Percentiles rank a stretch among this genome's conserved stretches.
Evolutionary conservation across 257 asterid species (phyloP).

Genomic region (Nicotiana tabacum): DNA sequence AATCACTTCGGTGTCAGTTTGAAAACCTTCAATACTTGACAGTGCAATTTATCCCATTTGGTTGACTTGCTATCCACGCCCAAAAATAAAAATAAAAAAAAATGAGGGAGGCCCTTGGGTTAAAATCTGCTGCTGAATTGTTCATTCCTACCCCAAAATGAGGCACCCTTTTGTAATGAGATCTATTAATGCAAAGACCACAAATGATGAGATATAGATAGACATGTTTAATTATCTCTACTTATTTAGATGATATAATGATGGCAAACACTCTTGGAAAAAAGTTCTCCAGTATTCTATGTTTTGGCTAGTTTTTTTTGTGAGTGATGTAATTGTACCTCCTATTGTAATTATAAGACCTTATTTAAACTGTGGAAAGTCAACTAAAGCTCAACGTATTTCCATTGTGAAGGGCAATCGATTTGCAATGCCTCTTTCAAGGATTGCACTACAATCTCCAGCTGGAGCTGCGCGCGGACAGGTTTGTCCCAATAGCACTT

Average conservation of each 20-base stretch:
- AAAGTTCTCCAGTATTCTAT: neutral
- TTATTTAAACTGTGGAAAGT: neutral
- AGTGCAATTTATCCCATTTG: neutral
- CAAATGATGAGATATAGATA: neutral
- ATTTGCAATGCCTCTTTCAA: constrained; percentile 71
- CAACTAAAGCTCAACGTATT: constrained; percentile 6
- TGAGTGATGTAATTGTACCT: neutral
- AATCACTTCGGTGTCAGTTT: neutral
- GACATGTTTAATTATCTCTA: neutral
- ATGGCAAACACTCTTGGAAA: neutral
- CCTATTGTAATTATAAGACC: neutral
- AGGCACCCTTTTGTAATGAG: neutral
- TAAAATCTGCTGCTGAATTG: neutral
- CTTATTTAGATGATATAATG: neutral
- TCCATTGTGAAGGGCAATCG: constrained; percentile 57
- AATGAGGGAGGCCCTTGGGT: neutral
- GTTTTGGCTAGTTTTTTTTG: neutral
- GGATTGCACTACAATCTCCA: constrained; percentile 69
- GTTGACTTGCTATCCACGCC: too few relatives aligned
- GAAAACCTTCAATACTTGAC: neutral
- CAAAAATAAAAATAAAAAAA: too few relatives aligned
- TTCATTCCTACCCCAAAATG: neutral
- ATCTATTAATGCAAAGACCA: neutral
- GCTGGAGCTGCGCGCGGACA: constrained; percentile 98
- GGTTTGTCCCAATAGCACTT: constrained; percentile 36